A percentile compares a stretch with the other conserved stretches of the same genome.
Conservation (phyloP, 257 asterid genomes). For the Petrea volubilis region DNA sequence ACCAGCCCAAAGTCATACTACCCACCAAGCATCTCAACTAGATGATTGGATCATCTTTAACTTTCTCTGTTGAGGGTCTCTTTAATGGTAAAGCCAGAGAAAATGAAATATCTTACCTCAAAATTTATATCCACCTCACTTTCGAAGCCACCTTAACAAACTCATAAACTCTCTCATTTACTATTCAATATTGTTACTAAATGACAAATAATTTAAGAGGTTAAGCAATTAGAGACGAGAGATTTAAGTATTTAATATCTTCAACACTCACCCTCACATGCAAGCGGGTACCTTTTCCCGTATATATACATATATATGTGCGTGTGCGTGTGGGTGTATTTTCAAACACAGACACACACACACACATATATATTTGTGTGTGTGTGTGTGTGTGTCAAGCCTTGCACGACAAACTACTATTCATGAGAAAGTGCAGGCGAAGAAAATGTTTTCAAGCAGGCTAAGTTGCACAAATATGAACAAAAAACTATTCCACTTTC, state of each 20-base stretch:
- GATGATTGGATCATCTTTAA: neutral
- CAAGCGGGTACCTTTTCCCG: too few relatives aligned
- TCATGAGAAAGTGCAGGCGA: neutral
- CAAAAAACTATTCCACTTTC: constrained; percentile 15
- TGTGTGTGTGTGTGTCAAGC: too few relatives aligned
- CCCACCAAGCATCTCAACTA: neutral
- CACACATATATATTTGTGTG: too few relatives aligned
- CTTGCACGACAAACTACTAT: too few relatives aligned
- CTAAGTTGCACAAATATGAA: constrained; percentile 10
- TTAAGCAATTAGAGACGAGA: too few relatives aligned
- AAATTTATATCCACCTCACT: neutral
- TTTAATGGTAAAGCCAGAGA: neutral
- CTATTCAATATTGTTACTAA: neutral
- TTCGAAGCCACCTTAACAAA: too few relatives aligned
- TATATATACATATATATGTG: too few relatives aligned
- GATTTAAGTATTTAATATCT: too few relatives aligned
- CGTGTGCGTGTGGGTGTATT: too few relatives aligned
- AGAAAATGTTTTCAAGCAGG: constrained; percentile 7
- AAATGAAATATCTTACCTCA: neutral
- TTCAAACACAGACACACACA: too few relatives aligned
- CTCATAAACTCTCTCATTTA: neutral
- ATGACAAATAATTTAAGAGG: too few relatives aligned
- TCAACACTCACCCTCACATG: too few relatives aligned
- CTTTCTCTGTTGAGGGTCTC: neutral
- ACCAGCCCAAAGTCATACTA: neutral